Evolutionary conservation across 1,284 basidiomycete genomes (phyloP).

Genomic region (Ceraceosorus guamensis): DNA sequence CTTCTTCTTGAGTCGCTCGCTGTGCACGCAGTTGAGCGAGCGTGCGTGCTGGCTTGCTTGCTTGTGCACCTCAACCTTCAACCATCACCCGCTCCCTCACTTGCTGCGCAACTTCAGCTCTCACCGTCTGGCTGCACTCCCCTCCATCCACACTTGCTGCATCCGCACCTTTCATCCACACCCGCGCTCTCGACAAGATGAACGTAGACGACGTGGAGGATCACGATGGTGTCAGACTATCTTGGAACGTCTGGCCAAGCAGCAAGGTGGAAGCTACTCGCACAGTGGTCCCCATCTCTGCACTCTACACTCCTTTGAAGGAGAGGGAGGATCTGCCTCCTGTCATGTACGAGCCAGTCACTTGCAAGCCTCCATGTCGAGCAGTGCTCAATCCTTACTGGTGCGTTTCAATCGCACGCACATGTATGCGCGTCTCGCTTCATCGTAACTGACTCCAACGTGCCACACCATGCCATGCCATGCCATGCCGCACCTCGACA

Average conservation of each 20-base stretch:
- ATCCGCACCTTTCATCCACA: background rate
- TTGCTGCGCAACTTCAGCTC: no score
- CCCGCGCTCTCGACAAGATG: background rate
- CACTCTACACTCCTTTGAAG: constrained; percentile 95
- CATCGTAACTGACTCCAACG: background rate
- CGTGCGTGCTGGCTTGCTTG: no score
- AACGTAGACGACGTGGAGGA: constrained; percentile 50
- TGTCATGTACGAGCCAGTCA: constrained; percentile 94
- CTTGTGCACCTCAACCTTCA: no score
- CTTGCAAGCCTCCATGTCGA: constrained; percentile 94
- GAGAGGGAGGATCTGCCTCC: constrained; percentile 89
- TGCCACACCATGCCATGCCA: constrained; percentile 8
- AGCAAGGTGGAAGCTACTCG: constrained; percentile 94
- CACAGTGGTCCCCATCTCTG: constrained; percentile 94
- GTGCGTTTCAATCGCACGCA: constrained; percentile 43
- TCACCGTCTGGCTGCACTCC: no score
- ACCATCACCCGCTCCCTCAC: no score
- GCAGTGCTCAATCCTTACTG: constrained; percentile 97
- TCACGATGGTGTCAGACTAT: constrained; percentile 52
- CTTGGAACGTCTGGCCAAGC: constrained; percentile 98
- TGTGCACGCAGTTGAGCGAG: no score
- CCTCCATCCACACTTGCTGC: no score
- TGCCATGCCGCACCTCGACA: constrained; percentile 7
- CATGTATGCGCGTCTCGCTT: background rate
- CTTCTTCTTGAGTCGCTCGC: no score